A percentile compares a stretch with the other conserved stretches of the same genome.
These are phyloP conservation scores for Ampelocalamus luodianensis DNA, from an alignment of 176 grass and related monocot species.

Conservation along the genomic window DNA sequence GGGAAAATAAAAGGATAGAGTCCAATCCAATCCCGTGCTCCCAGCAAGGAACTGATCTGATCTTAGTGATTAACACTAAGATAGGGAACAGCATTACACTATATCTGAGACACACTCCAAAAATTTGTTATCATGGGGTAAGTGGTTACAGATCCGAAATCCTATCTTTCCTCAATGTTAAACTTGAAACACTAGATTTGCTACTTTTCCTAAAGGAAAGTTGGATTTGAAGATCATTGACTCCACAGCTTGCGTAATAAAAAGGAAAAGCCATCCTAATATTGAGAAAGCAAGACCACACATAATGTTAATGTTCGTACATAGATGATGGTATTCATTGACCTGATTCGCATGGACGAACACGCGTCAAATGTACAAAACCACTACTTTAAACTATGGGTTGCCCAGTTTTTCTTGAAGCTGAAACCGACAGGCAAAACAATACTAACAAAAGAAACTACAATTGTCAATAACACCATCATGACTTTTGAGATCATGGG, in stretches of 20 bases:
- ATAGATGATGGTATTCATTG: neutral
- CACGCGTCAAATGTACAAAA: neutral
- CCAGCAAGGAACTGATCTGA: neutral
- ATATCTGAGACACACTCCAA: neutral
- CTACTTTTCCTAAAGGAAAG: conserved; percentile 1
- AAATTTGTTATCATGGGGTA: neutral
- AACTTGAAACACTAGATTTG: neutral
- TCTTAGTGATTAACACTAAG: neutral
- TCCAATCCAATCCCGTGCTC: neutral
- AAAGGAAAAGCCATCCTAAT: neutral
- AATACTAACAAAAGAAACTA: neutral
- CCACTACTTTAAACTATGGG: neutral
- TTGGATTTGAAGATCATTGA: conserved; percentile 30
- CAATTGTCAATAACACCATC: conserved; percentile 3
- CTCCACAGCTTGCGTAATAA: conserved; percentile 5
- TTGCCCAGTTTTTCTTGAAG: neutral
- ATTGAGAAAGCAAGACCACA: neutral
- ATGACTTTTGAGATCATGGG: neutral
- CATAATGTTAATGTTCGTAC: neutral
- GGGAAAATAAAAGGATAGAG: neutral
- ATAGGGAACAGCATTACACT: neutral
- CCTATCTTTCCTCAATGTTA: conserved; percentile 20
- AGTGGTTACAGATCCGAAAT: conserved; percentile 37
- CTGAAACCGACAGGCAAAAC: conserved; percentile 5
- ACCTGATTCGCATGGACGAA: neutral